Evolutionary conservation across 345 rosid genomes (phyloP).

Genomic region (Arabidopsis thaliana): TAIR10.1 NC_003070.9:2716501-2717000

Average conservation of each 20-base stretch:
- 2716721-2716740: constrained; percentile 20
- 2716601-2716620: no score
- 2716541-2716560: not conserved
- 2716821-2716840: constrained; percentile 12
- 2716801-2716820: constrained; percentile 23
- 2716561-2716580: not conserved
- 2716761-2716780: constrained; percentile 5
- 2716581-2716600: no score
- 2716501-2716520: not conserved
- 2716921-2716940: constrained; percentile 11
- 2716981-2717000: no score
- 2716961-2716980: not conserved
- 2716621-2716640: no score
- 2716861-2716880: constrained; percentile 40
- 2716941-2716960: constrained; percentile 18
- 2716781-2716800: constrained; percentile 14
- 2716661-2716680: no score
- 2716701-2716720: constrained; percentile 27
- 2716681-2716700: constrained; percentile 34
- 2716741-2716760: constrained; percentile 23
- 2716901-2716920: constrained; percentile 28
- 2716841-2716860: constrained; percentile 2
- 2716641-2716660: no score
- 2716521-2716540: not conserved
- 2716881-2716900: constrained; percentile 34